Base-by-base conservation (phyloP, 805 yeast genomes). In the Middelhovenomyces tepae region DNA sequence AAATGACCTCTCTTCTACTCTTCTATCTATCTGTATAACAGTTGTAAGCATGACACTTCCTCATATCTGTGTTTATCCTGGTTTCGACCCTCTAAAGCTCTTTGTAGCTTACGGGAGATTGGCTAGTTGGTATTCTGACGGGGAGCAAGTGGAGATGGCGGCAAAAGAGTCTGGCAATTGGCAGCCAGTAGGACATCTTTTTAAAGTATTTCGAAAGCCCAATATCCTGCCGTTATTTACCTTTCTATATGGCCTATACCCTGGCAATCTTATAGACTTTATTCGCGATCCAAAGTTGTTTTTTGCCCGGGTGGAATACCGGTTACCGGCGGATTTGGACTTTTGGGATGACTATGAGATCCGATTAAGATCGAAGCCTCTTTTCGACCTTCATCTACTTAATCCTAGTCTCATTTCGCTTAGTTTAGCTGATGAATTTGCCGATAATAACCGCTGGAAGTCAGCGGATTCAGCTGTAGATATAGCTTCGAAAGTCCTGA, bases 201-300 rank as follows among this genome's bases (percentile, higher is more conserved):
- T 30, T 25, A 16, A 45, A 30, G 39, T 32, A 34, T 32, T 38
- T 8, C 34, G 40, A 22, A 39, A 22, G 17, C 54, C 60, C 9
- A 45, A 59, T 31, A 39, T 56, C 27, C 51, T 49, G 31, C 54
- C 64, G 27, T 47, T 72, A n/a, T 64, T 63, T 33, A 64, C 72
- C 1, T 51, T 72, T 16, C 46, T 76, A 1, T 77, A 77, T 42
- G 82, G 78, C 0, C 48, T 75, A 8, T 76, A 64, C 38, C 82
- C 83, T 0, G 48, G 62, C 15, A 69, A 69, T 39, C 53, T 74
- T 4, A 44, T 64, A 16, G 42, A 48, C 5, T 75, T 70, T 44
- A 41, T 65, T 13, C 55, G 60, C 14, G 50, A 54, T 27, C 74
- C 81, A 4, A 38, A 48, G 3, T 48, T 48, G 23, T 73, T 60